Conservation (phyloP, 2,329 filamentous ascomycete species). For the Colletotrichum simmondsii region DNA sequence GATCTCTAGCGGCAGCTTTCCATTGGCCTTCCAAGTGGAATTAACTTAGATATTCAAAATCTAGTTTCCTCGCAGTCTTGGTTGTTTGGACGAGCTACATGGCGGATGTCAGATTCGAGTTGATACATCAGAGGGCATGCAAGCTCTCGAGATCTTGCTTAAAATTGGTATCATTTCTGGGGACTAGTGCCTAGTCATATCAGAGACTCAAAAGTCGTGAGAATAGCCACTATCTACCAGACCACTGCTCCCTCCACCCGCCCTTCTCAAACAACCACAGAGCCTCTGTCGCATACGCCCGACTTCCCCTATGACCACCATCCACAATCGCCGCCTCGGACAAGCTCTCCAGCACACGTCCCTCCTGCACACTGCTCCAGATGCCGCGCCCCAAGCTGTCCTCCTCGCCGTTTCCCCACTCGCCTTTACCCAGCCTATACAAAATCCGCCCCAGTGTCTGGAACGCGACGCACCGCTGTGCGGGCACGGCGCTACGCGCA, state of each 20-base stretch:
- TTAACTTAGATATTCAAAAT: too few relatives aligned
- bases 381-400: conserved; percentile 78
- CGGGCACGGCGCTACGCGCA: conserved; percentile 82
- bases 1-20: too few relatives aligned
- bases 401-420: conserved; percentile 70
- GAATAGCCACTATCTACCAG: conserved; percentile 57
- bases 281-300: conserved; percentile 87
- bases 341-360: conserved; percentile 80
- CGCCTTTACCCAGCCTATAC: conserved; percentile 81
- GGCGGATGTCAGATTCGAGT: too few relatives aligned
- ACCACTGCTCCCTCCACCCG: conserved; percentile 73
- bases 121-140: too few relatives aligned
- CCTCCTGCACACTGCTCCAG: conserved; percentile 84
- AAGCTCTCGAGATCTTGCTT: neutral
- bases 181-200: neutral
- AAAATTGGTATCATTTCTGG: neutral
- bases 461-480: conserved; percentile 90
- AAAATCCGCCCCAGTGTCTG: conserved; percentile 89
- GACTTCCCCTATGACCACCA: conserved; percentile 79
- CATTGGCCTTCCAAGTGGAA: too few relatives aligned
- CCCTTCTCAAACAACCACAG: conserved; percentile 85
- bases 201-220: neutral
- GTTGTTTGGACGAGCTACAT: too few relatives aligned
- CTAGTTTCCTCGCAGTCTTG: too few relatives aligned
- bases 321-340: conserved; percentile 79